Conservation (phyloP, 345 rosid species). For the Populus euphratica region DNA sequence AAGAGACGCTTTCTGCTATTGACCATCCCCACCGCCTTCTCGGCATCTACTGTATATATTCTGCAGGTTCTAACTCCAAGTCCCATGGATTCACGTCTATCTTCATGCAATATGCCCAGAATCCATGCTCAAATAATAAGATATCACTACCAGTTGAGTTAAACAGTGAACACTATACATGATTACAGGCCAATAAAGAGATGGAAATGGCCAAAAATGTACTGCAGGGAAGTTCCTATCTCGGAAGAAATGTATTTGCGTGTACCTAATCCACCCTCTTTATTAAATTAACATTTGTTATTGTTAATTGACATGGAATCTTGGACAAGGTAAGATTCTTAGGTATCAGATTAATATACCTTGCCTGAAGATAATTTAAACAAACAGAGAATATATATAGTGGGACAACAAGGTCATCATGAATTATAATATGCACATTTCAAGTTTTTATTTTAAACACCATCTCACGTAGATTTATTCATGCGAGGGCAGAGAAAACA, state of each 20-base stretch:
- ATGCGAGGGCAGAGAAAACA: not conserved
- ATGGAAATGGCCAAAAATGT: not conserved
- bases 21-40: not conserved
- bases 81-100: slow-evolving; percentile 25
- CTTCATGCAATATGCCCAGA: not conserved
- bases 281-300: not conserved
- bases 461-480: too few relatives aligned
- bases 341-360: slow-evolving; percentile 23
- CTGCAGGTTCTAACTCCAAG: slow-evolving; percentile 7
- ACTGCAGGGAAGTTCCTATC: not conserved
- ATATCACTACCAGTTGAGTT: too few relatives aligned
- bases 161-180: not conserved
- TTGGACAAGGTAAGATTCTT: slow-evolving; percentile 34
- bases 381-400: slow-evolving; percentile 22
- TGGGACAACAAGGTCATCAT: slow-evolving; percentile 12
- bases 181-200: not conserved
- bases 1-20: slow-evolving; percentile 19
- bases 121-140: not conserved
- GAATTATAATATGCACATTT: not conserved
- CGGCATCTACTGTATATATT: not conserved
- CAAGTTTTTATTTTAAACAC: not conserved
- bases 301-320: slow-evolving; percentile 17
- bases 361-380: slow-evolving; percentile 20
- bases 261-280: not conserved
- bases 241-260: not conserved